Evolutionary conservation across 306 rosid genomes (phyloP).

Genomic region (Senna tora): DNA sequence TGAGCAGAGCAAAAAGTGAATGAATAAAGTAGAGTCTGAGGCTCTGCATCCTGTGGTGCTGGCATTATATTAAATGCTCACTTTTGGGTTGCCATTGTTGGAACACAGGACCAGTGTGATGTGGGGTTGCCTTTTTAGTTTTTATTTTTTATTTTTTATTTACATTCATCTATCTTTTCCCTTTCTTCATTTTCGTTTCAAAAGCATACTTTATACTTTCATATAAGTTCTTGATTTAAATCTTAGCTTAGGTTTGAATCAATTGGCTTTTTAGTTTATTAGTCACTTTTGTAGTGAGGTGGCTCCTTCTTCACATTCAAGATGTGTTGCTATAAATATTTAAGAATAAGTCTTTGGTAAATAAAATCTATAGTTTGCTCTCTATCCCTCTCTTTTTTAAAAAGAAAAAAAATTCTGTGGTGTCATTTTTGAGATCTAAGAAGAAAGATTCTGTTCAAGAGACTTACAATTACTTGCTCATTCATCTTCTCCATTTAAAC

Average conservation of each 20-base stretch:
- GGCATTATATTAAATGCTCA: conserved; percentile 41
- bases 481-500: conserved; percentile 16
- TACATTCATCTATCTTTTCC: conserved; percentile 1
- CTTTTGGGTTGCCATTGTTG: conserved; percentile 53
- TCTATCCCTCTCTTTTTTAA: conserved; percentile 28
- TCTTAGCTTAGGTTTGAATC: conserved; percentile 43
- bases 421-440: conserved; percentile 10
- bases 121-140: conserved; percentile 35
- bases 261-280: conserved; percentile 44
- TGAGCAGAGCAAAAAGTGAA: conserved; percentile 43
- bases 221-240: conserved; percentile 36
- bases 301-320: conserved; percentile 41
- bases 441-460: conserved; percentile 10
- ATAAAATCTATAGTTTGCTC: conserved; percentile 5
- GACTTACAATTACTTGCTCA: conserved; percentile 18
- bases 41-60: conserved; percentile 42
- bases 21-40: conserved; percentile 41
- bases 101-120: conserved; percentile 43
- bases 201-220: conserved; percentile 36
- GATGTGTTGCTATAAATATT: conserved; percentile 40
- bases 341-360: conserved; percentile 2
- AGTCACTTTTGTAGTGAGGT: conserved; percentile 48
- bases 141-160: too few relatives aligned
- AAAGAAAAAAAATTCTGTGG: too few relatives aligned
- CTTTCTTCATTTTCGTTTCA: conserved; percentile 21